Evolutionary conservation across 2,329 filamentous ascomycete species (phyloP), one percentile per base, ranked within the genome.

Genomic region (Aspergillus clavatus): DNA sequence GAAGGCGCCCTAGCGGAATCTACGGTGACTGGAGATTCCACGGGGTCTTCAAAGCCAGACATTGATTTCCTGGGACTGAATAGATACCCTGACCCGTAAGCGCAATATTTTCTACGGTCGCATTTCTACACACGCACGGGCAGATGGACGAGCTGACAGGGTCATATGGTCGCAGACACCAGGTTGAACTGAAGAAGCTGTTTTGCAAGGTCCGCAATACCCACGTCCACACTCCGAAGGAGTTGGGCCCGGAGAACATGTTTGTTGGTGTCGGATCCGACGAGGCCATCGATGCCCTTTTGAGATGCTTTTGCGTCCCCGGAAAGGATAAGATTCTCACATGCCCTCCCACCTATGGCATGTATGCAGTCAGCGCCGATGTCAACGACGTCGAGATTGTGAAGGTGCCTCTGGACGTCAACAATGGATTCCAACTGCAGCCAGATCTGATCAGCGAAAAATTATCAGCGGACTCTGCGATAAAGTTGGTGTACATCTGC

Each of bases 221-320:
- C 40, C 82, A 90, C 73, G 74, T 77, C 51, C 88, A 95, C 77
- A 93, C 89, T 1, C 57, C 77, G 40, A 84, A 84, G 67, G 73
- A 75, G 27, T 78, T 98, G 45, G 81, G 78, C 10, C 86, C 90
- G 1, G 86, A 84, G 42, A 87, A 96, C 71, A 74, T 98, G 41
- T 97, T 97, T 67, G 87, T 96, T 40, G 93, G 93, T 49, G 90
- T 97, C 35, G 93, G 93, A 52, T 95, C 87, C 50, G 93, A 98
- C 67, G 93, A 98, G 76, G 91, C 89, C 52, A 95, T 98, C 64
- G 93, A 98, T 70, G 89, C 88, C 5, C 79, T 98, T 31, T 79
- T 98, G 48, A 85, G 93, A 42, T 93, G 87, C 69, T 98, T 98
- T 74, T 98, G 93, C 71, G 74, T 82, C 1, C 93, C 93, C 1